Evolutionary conservation across 2,329 filamentous ascomycete genomes (phyloP).

Genomic region (Hymenoscyphus fraxineus): DNA sequence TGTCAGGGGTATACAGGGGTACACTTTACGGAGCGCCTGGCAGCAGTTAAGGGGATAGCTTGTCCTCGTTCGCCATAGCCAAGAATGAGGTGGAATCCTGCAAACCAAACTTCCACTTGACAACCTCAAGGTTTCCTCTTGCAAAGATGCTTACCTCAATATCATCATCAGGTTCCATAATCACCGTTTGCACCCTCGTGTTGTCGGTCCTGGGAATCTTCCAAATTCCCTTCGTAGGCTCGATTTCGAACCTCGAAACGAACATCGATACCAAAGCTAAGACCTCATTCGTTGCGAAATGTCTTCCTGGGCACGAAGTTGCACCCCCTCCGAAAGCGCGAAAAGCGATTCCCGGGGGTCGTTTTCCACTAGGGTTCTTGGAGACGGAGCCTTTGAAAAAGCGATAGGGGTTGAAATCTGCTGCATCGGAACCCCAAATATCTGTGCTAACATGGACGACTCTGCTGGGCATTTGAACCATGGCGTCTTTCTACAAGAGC

Average conservation of each 20-base stretch:
- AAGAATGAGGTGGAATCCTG: constrained; percentile 6
- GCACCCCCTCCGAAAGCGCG: constrained; percentile 37
- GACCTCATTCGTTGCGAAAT: constrained; percentile 38
- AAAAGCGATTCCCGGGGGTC: constrained; percentile 23
- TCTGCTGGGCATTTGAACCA: constrained; percentile 36
- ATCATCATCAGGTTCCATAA: constrained; percentile 9
- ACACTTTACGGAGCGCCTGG: too few relatives aligned
- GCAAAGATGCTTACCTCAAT: constrained; percentile 5
- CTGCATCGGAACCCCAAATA: constrained; percentile 35
- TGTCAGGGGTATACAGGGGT: too few relatives aligned
- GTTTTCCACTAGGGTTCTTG: constrained; percentile 5
- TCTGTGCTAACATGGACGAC: constrained; percentile 33
- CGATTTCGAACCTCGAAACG: constrained; percentile 17
- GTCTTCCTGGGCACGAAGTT: constrained; percentile 36
- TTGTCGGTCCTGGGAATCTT: background rate
- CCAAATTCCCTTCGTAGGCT: constrained; percentile 22
- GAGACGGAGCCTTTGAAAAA: constrained; percentile 33
- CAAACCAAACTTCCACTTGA: constrained; percentile 6
- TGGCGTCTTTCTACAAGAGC: constrained; percentile 36
- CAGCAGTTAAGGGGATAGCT: background rate
- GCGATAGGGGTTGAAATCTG: constrained; percentile 35
- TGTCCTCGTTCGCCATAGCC: background rate
- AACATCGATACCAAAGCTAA: constrained; percentile 30
- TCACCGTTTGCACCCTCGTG: background rate
- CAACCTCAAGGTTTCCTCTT: constrained; percentile 2